Evolutionary conservation across 106 monocot genomes (phyloP), one percentile per base, ranked within the genome.

Genomic region (Gastrodia elata): DNA sequence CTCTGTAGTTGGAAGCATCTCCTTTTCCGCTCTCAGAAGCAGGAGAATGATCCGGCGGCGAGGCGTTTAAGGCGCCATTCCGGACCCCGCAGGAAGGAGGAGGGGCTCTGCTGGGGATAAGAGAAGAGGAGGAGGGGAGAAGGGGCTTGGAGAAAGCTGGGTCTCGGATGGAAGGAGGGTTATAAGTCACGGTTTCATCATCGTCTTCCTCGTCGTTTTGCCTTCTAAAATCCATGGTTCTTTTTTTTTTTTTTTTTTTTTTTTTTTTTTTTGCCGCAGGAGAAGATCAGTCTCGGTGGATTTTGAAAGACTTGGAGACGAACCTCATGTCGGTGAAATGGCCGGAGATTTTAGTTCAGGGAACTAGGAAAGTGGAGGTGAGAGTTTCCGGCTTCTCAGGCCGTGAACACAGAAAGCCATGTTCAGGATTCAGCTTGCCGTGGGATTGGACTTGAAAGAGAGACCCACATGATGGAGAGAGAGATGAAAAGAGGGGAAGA

Each of bases 71-170:
- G 71, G 27, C 56, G 64, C 40, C 76, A 68, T 72, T 49, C 34
- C 72, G 48, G 37, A 39, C 43, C 68, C 43, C 61, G 32, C 36
- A 36, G 26, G 26, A 7, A 13, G 3, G 20, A 34, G 2, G 13
- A 13, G 34, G 30, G 34, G 22, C 28, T 6, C 28, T 41, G 61
- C 18, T 38, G 1, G 77, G 26, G 26, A 86, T 69, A 52, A 86
- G 86, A 8, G 86, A 82, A 43, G 79, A 71, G 56, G 76, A 71
- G 56, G 75, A 59, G 32, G 85, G 78, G 38, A 81, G 85, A 38
- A 78, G 39, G 10, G 85, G 81, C 39, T 65, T 75, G 18, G 81
- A 71, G 74, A 86, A 83, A 20, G 77, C 76, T 1, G 86, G 75
- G 0, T 75, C 70, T 11, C 77, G 48, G 32, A 77, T 70, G 41